Conservation (phyloP, 495 filamentous ascomycete species). For the Penicillium simplicissimum region DNA sequence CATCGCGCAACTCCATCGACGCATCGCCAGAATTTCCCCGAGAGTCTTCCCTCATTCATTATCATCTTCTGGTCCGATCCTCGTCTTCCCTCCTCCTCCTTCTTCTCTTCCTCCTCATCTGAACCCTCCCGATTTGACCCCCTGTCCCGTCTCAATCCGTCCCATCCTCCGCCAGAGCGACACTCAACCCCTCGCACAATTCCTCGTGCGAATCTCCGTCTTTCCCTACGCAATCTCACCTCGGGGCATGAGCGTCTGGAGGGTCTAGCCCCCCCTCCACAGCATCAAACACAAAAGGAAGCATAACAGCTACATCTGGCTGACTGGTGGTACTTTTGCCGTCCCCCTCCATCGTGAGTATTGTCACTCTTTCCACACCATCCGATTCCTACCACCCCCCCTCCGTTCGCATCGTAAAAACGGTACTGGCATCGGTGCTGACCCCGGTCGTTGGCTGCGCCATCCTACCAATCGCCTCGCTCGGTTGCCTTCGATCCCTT, state of each 20-base stretch:
- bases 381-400: not conserved
- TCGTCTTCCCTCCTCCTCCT: not conserved
- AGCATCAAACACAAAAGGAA: constrained; percentile 9
- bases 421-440: constrained; percentile 23
- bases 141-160: not conserved
- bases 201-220: constrained; percentile 6
- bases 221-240: constrained; percentile 12
- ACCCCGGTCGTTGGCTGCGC: constrained; percentile 31
- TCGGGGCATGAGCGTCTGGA: constrained; percentile 35
- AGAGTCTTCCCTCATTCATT: constrained; percentile 2
- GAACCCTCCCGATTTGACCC: not conserved
- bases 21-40: constrained; percentile 3
- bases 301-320: constrained; percentile 3
- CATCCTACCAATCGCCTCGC: constrained; percentile 28
- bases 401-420: not conserved
- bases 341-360: constrained; percentile 11
- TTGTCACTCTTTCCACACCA: not conserved
- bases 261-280: constrained; percentile 37
- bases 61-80: constrained; percentile 1
- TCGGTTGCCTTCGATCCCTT: constrained; percentile 23
- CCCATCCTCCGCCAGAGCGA: not conserved
- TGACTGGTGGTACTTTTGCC: constrained; percentile 12
- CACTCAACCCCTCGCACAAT: not conserved
- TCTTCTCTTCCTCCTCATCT: not conserved
- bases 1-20: not conserved